Evolutionary conservation across 805 yeast genomes (phyloP).

Genomic region (Saturnispora sekii): DNA sequence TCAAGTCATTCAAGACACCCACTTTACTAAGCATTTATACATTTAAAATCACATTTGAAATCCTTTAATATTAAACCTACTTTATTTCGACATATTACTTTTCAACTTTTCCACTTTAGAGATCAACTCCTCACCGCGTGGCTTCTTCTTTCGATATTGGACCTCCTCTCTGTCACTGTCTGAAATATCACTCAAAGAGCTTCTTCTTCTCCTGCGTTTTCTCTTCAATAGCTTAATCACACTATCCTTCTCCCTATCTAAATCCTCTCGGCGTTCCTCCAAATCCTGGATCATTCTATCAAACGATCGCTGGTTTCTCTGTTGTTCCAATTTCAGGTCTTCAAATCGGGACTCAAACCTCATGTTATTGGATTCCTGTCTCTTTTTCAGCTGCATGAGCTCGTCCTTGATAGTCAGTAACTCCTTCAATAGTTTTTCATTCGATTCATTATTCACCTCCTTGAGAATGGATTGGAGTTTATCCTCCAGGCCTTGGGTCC

Average conservation of each 20-base stretch:
- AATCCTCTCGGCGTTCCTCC: conserved; percentile 19
- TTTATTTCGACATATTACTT: conserved; percentile 3
- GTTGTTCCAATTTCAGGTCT: conserved; percentile 45
- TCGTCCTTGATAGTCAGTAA: conserved; percentile 18
- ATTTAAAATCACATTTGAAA: too few relatives aligned
- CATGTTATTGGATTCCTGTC: conserved; percentile 45
- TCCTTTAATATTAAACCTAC: not conserved
- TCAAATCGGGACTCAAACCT: conserved; percentile 60
- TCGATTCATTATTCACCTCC: conserved; percentile 14
- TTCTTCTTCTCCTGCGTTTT: conserved; percentile 12
- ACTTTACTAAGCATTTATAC: conserved; percentile 1
- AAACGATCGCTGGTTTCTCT: conserved; percentile 19
- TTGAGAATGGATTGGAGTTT: conserved; percentile 13
- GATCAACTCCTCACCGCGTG: not conserved
- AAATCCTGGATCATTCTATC: conserved; percentile 19
- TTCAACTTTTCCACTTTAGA: conserved; percentile 4
- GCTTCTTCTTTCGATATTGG: not conserved
- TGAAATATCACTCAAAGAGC: not conserved
- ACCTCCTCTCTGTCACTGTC: conserved; percentile 1
- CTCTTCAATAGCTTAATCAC: conserved; percentile 17
- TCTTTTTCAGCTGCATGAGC: conserved; percentile 16
- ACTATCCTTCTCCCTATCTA: conserved; percentile 21
- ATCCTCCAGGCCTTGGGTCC: conserved; percentile 10
- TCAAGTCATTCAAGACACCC: not conserved
- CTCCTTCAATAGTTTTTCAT: conserved; percentile 14